These are phyloP conservation scores for Saturnispora zaruensis DNA, from an alignment of 805 yeast genomes.

Conservation along the genomic window DNA sequence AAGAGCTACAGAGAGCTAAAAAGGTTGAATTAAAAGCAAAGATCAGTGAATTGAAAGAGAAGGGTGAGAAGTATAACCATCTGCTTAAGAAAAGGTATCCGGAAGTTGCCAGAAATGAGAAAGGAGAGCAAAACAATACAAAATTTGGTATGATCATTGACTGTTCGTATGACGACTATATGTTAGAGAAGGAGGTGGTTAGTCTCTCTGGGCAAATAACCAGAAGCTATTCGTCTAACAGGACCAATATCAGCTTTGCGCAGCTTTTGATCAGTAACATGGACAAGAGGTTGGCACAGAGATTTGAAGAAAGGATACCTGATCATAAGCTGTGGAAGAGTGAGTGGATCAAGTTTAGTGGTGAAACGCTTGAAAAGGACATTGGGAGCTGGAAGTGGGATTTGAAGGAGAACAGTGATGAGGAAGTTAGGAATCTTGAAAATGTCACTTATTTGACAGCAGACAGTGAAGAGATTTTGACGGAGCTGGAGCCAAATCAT, in stretches of 20 bases:
- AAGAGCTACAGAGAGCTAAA: constrained; percentile 44
- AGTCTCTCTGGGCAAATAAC: constrained; percentile 76
- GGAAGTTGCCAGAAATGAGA: constrained; percentile 18
- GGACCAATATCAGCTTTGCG: constrained; percentile 30
- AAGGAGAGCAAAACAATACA: constrained; percentile 39
- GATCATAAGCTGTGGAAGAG: constrained; percentile 59
- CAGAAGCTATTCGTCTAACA: constrained; percentile 71
- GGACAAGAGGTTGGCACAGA: constrained; percentile 49
- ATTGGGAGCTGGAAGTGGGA: constrained; percentile 25
- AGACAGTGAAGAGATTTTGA: constrained; percentile 68
- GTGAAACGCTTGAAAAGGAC: constrained; percentile 28
- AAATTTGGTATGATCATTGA: constrained; percentile 62
- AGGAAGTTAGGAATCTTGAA: constrained; percentile 19
- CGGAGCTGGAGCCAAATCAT: constrained; percentile 52
- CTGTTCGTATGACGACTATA: constrained; percentile 83
- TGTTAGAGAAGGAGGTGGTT: constrained; percentile 63
- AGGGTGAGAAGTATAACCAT: constrained; percentile 30
- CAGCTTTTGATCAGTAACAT: constrained; percentile 57
- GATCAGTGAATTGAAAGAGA: constrained; percentile 30
- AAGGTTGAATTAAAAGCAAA: constrained; percentile 25
- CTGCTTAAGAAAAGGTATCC: constrained; percentile 28
- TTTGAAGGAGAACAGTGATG: constrained; percentile 77
- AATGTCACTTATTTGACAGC: constrained; percentile 70
- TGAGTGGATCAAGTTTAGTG: constrained; percentile 41
- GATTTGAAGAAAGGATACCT: constrained; percentile 59